phyloP scores from a whole-genome alignment of 257 asterid genomes.

The Rauvolfia tetraphylla region DNA sequence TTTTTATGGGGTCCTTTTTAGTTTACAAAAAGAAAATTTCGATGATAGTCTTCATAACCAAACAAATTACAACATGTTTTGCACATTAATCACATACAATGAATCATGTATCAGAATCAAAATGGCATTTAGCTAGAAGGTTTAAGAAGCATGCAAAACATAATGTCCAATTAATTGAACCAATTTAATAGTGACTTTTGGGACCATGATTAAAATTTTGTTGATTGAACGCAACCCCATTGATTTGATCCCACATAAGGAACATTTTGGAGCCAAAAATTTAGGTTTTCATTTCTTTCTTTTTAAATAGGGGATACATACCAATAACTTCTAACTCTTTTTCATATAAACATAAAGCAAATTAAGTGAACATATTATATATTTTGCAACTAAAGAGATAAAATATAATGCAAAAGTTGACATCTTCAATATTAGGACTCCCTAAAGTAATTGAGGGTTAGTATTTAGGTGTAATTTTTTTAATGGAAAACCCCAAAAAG shows the following conservation, averaged over 20 bases:
- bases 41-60: not conserved
- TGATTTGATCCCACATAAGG: not conserved
- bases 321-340: no score
- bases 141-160: not conserved
- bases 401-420: no score
- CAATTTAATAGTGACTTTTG: not conserved
- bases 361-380: no score
- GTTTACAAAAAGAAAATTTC: not conserved
- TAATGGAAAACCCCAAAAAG: no score
- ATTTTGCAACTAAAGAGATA: no score
- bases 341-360: no score
- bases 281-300: conserved; percentile 12
- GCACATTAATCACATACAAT: not conserved
- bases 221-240: not conserved
- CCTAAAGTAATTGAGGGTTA: no score
- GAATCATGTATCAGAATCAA: not conserved
- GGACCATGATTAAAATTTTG: not conserved
- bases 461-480: no score
- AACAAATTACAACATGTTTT: not conserved
- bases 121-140: not conserved
- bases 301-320: no score
- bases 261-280: conserved; percentile 26
- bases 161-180: no score
- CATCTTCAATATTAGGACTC: no score
- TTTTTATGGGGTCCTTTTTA: not conserved